phyloP scores from a whole-genome alignment of 805 yeast genomes.

The Jamesozyma rosinii region DNA sequence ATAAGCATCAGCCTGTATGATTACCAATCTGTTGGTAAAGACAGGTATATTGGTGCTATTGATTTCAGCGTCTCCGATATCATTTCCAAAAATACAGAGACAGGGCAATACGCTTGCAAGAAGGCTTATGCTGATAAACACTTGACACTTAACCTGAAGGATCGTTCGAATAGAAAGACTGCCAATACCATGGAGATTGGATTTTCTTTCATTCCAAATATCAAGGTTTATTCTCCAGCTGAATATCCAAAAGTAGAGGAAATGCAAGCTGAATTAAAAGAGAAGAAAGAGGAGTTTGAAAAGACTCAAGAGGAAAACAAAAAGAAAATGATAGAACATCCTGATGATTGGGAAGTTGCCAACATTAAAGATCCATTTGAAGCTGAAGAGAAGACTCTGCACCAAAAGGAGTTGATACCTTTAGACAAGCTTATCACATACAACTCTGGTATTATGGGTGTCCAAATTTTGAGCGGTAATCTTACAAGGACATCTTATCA shows the following conservation, averaged over 20 bases:
- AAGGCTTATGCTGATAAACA: slow-evolving; percentile 43
- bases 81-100: slow-evolving; percentile 33
- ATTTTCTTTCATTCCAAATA: slow-evolving; percentile 54
- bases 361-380: slow-evolving; percentile 38
- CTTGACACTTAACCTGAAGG: slow-evolving; percentile 22
- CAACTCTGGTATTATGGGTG: slow-evolving; percentile 54
- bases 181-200: slow-evolving; percentile 47
- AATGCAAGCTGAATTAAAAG: slow-evolving; percentile 33
- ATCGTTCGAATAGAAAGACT: slow-evolving; percentile 34
- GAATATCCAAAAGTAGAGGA: slow-evolving; percentile 43
- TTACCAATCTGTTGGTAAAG: slow-evolving; percentile 53
- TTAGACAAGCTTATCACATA: slow-evolving; percentile 42
- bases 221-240: slow-evolving; percentile 51
- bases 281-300: slow-evolving; percentile 32
- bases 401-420: slow-evolving; percentile 37
- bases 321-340: slow-evolving; percentile 44
- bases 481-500: slow-evolving; percentile 41
- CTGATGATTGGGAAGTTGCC: slow-evolving; percentile 59
- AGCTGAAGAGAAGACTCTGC: slow-evolving; percentile 22
- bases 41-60: slow-evolving; percentile 54
- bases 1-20: slow-evolving; percentile 54
- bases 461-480: slow-evolving; percentile 44
- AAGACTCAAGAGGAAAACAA: slow-evolving; percentile 42
- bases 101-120: slow-evolving; percentile 40
- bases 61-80: slow-evolving; percentile 42